Percentiles rank a stretch among this genome's conserved stretches.
phyloP scores from a whole-genome alignment of 306 rosid genomes.

The Mimosa bimucronata region DNA sequence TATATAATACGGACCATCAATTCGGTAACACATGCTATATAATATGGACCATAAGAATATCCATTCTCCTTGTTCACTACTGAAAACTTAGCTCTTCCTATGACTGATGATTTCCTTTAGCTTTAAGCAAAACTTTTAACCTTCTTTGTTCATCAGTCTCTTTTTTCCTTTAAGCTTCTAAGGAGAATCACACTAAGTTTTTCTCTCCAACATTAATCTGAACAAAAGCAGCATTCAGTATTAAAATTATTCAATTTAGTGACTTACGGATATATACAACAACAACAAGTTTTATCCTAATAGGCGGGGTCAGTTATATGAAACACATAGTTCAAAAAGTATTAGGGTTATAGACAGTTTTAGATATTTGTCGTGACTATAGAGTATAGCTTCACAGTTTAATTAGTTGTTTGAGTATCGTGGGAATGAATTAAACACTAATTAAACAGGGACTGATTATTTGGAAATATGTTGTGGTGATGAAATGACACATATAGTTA shows the following conservation, averaged over 20 bases:
- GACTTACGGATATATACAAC: not conserved
- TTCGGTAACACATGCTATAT: not conserved
- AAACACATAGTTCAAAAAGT: too few species aligned
- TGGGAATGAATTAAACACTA: too few species aligned
- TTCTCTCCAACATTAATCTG: constrained; percentile 3
- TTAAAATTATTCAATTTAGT: not conserved
- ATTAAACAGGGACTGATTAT: too few species aligned
- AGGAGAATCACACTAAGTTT: not conserved
- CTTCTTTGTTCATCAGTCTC: not conserved
- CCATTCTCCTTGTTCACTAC: constrained; percentile 1
- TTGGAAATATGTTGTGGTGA: not conserved
- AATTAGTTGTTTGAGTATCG: too few species aligned
- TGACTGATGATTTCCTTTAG: not conserved
- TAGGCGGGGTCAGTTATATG: too few species aligned
- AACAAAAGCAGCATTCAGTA: not conserved
- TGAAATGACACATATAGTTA: not conserved
- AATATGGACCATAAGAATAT: not conserved
- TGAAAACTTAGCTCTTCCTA: not conserved
- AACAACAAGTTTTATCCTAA: too few species aligned
- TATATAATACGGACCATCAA: not conserved
- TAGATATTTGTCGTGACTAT: too few species aligned
- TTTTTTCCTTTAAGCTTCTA: constrained; percentile 12
- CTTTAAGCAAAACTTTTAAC: not conserved
- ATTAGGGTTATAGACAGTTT: too few species aligned
- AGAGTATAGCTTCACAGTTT: too few species aligned